Base-by-base conservation (phyloP, 192 early-diverging fungal genomes). In the Dissophora globulifera region DNA sequence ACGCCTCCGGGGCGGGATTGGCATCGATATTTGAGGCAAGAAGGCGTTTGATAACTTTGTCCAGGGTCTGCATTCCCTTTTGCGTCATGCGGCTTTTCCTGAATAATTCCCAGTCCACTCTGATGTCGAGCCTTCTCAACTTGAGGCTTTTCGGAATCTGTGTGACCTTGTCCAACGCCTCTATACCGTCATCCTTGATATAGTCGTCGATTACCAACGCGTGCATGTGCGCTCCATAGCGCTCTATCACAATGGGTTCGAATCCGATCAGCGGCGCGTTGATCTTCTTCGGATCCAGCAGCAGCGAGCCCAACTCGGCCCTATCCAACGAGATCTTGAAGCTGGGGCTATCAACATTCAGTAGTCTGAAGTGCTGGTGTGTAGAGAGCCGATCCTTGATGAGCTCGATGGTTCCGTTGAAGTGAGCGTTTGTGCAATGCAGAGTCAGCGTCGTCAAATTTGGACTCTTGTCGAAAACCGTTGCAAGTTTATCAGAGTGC, bases 261-360 rank as follows among this genome's bases (percentile, higher is more conserved):
- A 12, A 26, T 2, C 10, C 9, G 2, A 20, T 8, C 1, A 29
- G n/a, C 11, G n/a, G 3, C 5, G 3, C n/a, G 4, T 41, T 9
- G 2, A 16, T 20, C 12, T 23, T 5, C 22, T 32, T n/a, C n/a
- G 19, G 62, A 17, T 53, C 31, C 30, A 35, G 11, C 12, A 38
- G 7, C 8, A 27, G n/a, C 8, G 62, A 32, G 0, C 52, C 52
- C n/a, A 20, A 23, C 22, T 65, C 41, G 26, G 52, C 8, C 16
- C 51, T 41, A 46, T 65, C 62, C n/a, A 65, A 55, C 8, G 40
- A 48, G 16, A 32, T 52, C 42, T 54, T 29, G 43, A 55, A 54
- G 26, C 16, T 31, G 5, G 16, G 51, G n/a, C 62, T 45, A 43
- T 8, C 27, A 27, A 65, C 15, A 11, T 65, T 20, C n/a, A 65